phyloP scores from a whole-genome alignment of 1,284 basidiomycete genomes.

The Trametes polyzona region DNA sequence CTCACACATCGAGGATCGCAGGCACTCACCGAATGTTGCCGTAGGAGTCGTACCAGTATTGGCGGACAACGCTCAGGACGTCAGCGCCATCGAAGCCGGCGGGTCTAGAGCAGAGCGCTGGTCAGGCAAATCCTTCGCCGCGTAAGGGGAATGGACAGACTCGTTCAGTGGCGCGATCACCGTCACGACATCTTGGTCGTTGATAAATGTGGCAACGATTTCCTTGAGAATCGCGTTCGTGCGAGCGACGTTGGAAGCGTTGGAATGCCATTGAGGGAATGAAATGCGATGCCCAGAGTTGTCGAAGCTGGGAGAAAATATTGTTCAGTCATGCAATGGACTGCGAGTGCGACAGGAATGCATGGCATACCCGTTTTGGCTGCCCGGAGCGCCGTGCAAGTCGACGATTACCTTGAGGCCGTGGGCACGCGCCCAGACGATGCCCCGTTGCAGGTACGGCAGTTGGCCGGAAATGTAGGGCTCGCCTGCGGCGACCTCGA shows the following conservation, averaged over 20 bases:
- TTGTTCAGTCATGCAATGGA: neutral
- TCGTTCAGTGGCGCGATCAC: constrained; percentile 80
- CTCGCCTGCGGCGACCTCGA: constrained; percentile 79
- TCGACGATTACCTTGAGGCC: constrained; percentile 84
- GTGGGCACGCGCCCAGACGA: constrained; percentile 78
- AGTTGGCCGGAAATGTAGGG: constrained; percentile 86
- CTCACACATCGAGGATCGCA: constrained; percentile 19
- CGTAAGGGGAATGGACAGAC: constrained; percentile 45
- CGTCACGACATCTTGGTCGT: constrained; percentile 61
- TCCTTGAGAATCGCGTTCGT: constrained; percentile 71
- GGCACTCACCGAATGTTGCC: constrained; percentile 68
- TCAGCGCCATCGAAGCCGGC: constrained; percentile 68
- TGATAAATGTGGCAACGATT: constrained; percentile 64
- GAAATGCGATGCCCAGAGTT: constrained; percentile 79
- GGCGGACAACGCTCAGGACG: constrained; percentile 59
- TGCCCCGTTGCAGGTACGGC: constrained; percentile 72
- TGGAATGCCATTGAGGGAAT: constrained; percentile 73
- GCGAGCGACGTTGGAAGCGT: constrained; percentile 68
- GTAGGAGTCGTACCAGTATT: constrained; percentile 79
- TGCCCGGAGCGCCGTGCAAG: constrained; percentile 84
- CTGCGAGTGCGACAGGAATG: neutral
- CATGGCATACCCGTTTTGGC: constrained; percentile 72
- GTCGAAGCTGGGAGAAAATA: constrained; percentile 62
- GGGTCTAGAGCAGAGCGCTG: constrained; percentile 54
- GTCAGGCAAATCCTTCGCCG: constrained; percentile 1